Base-by-base conservation (phyloP, 768 basidiomycete genomes). In the Scleroderma citrinum region DNA sequence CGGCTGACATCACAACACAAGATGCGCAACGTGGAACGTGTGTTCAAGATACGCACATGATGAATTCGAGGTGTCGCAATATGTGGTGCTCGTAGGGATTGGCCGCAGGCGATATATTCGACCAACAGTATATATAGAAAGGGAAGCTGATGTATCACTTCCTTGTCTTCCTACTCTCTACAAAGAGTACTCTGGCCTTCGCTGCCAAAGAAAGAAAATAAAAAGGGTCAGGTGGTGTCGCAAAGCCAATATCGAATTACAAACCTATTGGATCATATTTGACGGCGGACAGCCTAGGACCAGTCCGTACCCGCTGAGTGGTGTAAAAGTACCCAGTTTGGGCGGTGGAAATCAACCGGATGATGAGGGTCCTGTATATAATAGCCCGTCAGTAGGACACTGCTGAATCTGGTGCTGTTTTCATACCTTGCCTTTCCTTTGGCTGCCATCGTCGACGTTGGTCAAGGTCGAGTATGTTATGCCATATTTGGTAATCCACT, bases 251-350 rank as follows among this genome's bases (percentile, higher is more conserved):
- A 19, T 26, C 3, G 44, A 29, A n/a, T 64, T 81, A 50, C 64
- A 14, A 13, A 91, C 92, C 89, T 61, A 73, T 71, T 1, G 91
- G 90, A 60, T 95, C 92, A 64, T 93, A 94, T 67, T 94, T 95
- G 58, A 94, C 85, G n/a, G 88, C 84, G 7, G 88, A 83, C 44
- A 95, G 69, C 66, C 78, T 86, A n/a, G 88, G 82, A 2, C 83
- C 85, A 59, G 77, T 66, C 11, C 92, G 77, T 36, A 84, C 69
- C 19, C 92, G 78, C 53, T 83, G 78, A 2, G 87, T 87, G 19
- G 89, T 90, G 69, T 94, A 95, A 67, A 93, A 93, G 71, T 78
- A 92, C 11, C 92, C 92, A 1, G 92, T 94, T 67, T 90, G 85
- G 1, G 92, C 92, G 0, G 91, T 91, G 13, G 92, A 94, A 51